Percentiles rank a stretch among this genome's conserved stretches.
phyloP scores from a whole-genome alignment of 208 protist species.

The Wallacemonas sp. region DNA sequence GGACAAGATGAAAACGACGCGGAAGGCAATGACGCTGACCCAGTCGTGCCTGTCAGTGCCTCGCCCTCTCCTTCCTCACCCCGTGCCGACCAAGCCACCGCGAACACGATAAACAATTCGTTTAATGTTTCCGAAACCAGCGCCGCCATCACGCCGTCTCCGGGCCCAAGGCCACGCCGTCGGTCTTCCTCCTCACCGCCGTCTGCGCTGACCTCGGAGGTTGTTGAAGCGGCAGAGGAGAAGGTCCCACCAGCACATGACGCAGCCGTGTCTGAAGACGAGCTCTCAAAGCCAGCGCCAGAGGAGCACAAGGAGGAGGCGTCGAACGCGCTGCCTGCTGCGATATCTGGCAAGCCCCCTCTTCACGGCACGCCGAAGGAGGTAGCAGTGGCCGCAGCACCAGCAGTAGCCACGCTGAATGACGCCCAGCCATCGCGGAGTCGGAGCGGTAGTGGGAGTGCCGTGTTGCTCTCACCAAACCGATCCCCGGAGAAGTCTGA shows the following conservation, averaged over 20 bases:
- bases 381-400: not conserved
- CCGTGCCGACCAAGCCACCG: no score
- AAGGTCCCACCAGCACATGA: not conserved
- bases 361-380: not conserved
- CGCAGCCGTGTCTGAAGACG: not conserved
- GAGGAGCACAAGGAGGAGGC: no score
- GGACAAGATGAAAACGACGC: not conserved
- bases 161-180: not conserved
- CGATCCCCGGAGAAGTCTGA: not conserved
- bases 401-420: not conserved
- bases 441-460: not conserved
- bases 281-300: not conserved
- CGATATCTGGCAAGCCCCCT: slow-evolving; percentile 7
- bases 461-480: slow-evolving; percentile 3
- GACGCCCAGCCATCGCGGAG: not conserved
- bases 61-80: no score
- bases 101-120: not conserved
- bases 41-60: no score
- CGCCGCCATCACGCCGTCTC: not conserved
- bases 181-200: not conserved
- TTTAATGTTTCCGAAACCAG: slow-evolving; percentile 6
- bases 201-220: no score
- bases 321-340: no score
- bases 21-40: not conserved
- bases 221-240: no score